Percentiles rank a stretch among this genome's conserved stretches.
These are phyloP conservation scores for Leccinum ochraceum DNA, from an alignment of 768 basidiomycete species.

Conservation along the genomic window DNA sequence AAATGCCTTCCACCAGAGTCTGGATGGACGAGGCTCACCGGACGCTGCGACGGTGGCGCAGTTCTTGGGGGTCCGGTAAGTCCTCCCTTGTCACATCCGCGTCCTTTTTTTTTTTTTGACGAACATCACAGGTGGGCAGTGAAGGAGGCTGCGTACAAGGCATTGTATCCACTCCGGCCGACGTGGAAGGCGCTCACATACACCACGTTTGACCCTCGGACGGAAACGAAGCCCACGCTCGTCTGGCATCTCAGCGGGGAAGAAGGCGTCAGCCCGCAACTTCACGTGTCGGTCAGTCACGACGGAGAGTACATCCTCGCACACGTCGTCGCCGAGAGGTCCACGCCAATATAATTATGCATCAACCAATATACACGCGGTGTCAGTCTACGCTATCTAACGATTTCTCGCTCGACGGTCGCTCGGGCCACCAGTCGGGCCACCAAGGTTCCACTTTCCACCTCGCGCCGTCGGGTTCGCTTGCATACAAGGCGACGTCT, in stretches of 20 bases:
- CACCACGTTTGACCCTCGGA: slow-evolving; percentile 32
- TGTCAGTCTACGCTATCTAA: slow-evolving; percentile 23
- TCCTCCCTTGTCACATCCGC: neutral
- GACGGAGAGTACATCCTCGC: slow-evolving; percentile 78
- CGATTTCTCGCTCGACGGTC: slow-evolving; percentile 16
- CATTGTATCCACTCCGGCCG: slow-evolving; percentile 65
- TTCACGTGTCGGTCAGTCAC: slow-evolving; percentile 79
- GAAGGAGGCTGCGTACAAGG: slow-evolving; percentile 89
- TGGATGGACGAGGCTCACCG: slow-evolving; percentile 8
- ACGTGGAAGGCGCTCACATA: slow-evolving; percentile 79
- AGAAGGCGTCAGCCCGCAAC: neutral
- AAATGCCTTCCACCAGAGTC: slow-evolving; percentile 30
- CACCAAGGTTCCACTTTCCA: slow-evolving; percentile 63
- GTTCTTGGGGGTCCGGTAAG: slow-evolving; percentile 75
- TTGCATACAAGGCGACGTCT: slow-evolving; percentile 23
- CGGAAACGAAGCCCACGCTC: slow-evolving; percentile 46
- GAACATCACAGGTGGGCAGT: slow-evolving; percentile 63
- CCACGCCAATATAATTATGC: neutral
- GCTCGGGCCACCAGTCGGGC: slow-evolving; percentile 64
- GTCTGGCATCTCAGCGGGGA: slow-evolving; percentile 17
- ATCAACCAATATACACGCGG: neutral
- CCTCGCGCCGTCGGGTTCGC: slow-evolving; percentile 17
- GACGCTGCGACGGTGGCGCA: slow-evolving; percentile 26
- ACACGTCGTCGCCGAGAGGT: slow-evolving; percentile 61
- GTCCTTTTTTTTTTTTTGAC: neutral